Conservation (phyloP, 441 rosid genomes). For the Erodium moschatum region DNA sequence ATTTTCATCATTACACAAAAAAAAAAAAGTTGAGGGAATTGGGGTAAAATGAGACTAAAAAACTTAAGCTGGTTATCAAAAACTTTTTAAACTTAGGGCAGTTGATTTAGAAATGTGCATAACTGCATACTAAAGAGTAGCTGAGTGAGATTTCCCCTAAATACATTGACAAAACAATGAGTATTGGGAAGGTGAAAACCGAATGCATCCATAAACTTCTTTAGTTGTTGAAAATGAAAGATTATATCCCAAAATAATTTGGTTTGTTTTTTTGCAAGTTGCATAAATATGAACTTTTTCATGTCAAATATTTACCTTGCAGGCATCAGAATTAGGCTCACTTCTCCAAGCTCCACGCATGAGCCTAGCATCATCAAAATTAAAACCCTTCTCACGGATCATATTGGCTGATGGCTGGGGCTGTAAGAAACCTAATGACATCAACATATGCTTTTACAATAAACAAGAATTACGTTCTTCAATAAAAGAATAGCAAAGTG, state of each 20-base stretch:
- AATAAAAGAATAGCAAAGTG: constrained; percentile 10
- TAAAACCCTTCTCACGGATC: constrained; percentile 78
- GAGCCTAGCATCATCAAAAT: constrained; percentile 86
- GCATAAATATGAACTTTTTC: neutral
- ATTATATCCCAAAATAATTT: neutral
- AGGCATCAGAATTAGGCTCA: constrained; percentile 56
- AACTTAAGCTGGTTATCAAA: too few relatives aligned
- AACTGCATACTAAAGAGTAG: too few relatives aligned
- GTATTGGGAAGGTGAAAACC: neutral
- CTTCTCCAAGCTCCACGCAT: constrained; percentile 83
- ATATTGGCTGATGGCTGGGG: constrained; percentile 40
- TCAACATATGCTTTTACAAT: neutral
- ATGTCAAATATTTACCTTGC: constrained; percentile 45
- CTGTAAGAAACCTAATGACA: constrained; percentile 25
- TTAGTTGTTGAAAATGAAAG: neutral
- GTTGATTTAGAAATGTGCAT: too few relatives aligned
- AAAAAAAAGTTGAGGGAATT: too few relatives aligned
- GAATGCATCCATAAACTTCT: neutral
- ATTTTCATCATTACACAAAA: too few relatives aligned
- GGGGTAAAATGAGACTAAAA: too few relatives aligned
- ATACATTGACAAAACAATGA: constrained; percentile 2
- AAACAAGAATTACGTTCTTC: neutral
- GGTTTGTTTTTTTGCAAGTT: neutral
- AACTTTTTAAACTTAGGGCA: too few relatives aligned
- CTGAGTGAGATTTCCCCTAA: neutral